Percentiles rank a stretch among this genome's conserved stretches.
Conservation (phyloP, 1,284 basidiomycete species). For the Trametes pubescens region DNA sequence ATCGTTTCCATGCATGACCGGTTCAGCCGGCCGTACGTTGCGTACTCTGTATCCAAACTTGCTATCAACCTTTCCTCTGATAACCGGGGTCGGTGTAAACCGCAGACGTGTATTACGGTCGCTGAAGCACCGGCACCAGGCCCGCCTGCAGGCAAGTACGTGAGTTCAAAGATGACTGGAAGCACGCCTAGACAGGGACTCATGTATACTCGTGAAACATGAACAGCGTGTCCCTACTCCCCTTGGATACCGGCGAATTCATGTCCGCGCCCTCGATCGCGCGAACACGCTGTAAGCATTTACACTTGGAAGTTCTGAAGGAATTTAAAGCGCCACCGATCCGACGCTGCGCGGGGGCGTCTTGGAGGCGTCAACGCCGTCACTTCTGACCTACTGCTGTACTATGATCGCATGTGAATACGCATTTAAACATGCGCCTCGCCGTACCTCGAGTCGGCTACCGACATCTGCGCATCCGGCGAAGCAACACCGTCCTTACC, state of each 20-base stretch:
- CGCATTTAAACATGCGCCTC: no score
- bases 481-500: no score
- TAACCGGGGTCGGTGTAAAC: neutral
- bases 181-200: no score
- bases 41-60: neutral
- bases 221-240: no score
- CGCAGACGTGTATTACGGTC: no score
- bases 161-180: no score
- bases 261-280: neutral
- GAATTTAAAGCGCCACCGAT: conserved; percentile 2
- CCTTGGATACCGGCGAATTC: neutral
- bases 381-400: neutral
- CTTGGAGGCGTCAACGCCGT: neutral
- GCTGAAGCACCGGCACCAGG: no score
- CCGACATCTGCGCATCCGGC: no score
- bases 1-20: neutral
- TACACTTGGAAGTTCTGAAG: neutral
- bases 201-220: no score
- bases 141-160: no score
- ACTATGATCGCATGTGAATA: no score
- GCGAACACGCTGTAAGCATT: neutral
- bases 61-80: neutral
- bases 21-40: neutral
- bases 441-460: no score
- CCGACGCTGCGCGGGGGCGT: neutral